Base-by-base conservation (phyloP, 106 monocot species). In the Phalaenopsis equestris region DNA sequence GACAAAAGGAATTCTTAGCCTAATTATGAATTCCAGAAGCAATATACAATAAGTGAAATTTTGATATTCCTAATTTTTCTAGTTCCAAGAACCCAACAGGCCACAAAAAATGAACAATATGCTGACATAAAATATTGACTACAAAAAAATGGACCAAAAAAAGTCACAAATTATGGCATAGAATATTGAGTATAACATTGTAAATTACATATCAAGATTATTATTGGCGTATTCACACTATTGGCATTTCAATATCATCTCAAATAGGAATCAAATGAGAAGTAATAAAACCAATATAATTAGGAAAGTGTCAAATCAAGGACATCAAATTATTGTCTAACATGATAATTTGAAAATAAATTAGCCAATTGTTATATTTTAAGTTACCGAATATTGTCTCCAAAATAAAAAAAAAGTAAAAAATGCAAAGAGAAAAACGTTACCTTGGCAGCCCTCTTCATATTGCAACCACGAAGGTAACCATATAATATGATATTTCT, bases 401-500 rank as follows among this genome's bases (percentile, higher is more conserved):
- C 30, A 65, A 65, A 65, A 52, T 14, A 52, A 52, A 6, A 14
- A 36, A 70, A 39, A 45, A 74, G 21, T 18, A 45, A 74, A 36
- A 12, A 74, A 74, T 70, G 39, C 74, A 2, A 74, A 74, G 36
- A 42, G 30, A 19, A 74, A 82, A 78, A n/a, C 17, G 7, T 16
- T 86, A 99, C 99, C 99, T 91, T 99, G 8, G 88, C 82, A 74
- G 88, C 91, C 81, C 75, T 87, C 84, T 91, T 95, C 94, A 99
- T 87, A 87, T 99, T 95, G 64, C 95, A 95, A 76, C 99, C 99
- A 55, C 95, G 88, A 80, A 99, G 95, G 77, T 99, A 99, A 75
- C 99, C 99, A 90, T 99, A 99, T 42, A 99, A 85, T 83, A 88
- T 95, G 49, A 99, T 83, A 85, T 95, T 93, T 83, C 99, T 87